phyloP scores from a whole-genome alignment of 116 monocot genomes.

The Zostera marina region DNA sequence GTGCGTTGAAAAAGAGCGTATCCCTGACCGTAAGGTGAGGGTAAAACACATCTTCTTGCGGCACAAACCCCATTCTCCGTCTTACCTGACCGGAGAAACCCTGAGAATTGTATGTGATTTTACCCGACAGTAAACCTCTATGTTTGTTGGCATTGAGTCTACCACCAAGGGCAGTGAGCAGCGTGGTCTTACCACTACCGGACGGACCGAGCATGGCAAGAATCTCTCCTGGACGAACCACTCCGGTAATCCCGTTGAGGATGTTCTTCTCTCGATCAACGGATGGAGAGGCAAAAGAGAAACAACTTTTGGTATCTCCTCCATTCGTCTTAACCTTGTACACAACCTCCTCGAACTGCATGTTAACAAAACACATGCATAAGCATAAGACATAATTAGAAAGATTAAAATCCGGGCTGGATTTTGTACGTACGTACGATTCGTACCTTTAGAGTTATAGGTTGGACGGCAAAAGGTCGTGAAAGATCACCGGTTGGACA shows the following conservation, averaged over 20 bases:
- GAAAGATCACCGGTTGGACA: not conserved
- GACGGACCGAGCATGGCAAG: conserved; percentile 57
- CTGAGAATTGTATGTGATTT: conserved; percentile 35
- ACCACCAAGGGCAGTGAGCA: conserved; percentile 46
- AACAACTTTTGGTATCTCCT: not conserved
- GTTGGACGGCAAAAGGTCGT: not conserved
- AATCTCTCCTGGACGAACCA: conserved; percentile 43
- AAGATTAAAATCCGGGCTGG: no score
- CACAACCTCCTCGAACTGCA: conserved; percentile 51
- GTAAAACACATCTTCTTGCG: conserved; percentile 39
- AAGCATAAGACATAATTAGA: no score
- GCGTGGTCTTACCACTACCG: conserved; percentile 53
- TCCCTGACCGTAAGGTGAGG: conserved; percentile 44
- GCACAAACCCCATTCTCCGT: conserved; percentile 28
- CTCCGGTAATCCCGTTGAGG: conserved; percentile 34
- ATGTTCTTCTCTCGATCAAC: conserved; percentile 25
- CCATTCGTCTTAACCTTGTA: conserved; percentile 29
- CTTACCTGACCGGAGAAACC: conserved; percentile 22
- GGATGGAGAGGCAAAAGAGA: no score
- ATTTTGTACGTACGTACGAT: no score
- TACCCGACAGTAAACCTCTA: conserved; percentile 14
- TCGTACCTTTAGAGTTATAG: conserved; percentile 16
- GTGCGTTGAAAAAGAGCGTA: conserved; percentile 31
- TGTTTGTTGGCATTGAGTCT: conserved; percentile 12
- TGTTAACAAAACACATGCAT: not conserved